phyloP scores from a whole-genome alignment of 2,329 filamentous ascomycete genomes.

The Drechslerella stenobrocha region DNA sequence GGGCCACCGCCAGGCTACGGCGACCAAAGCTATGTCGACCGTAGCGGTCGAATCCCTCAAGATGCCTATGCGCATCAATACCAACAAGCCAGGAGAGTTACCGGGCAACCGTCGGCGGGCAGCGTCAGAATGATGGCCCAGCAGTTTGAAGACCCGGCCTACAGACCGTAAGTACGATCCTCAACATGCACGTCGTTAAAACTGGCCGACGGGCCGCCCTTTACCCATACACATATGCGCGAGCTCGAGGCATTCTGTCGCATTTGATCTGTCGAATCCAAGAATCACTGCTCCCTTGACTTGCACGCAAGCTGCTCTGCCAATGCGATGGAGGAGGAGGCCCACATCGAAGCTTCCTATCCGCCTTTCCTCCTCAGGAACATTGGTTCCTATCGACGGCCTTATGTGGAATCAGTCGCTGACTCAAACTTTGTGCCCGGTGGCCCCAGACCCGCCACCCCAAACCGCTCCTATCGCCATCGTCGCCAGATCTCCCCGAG shows the following conservation, averaged over 20 bases:
- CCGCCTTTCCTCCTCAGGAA: constrained; percentile 19
- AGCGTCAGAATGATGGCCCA: constrained; percentile 44
- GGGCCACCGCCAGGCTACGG: constrained; percentile 42
- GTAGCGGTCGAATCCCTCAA: constrained; percentile 18
- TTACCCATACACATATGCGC: background rate
- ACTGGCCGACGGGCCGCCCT: background rate
- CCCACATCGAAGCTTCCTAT: constrained; percentile 29
- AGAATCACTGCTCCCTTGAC: background rate
- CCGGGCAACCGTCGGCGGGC: constrained; percentile 40
- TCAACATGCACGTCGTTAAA: constrained; percentile 13
- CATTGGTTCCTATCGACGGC: constrained; percentile 39
- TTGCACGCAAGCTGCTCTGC: too few relatives aligned
- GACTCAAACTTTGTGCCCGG: constrained; percentile 40
- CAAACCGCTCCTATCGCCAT: constrained; percentile 35
- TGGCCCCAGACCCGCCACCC: constrained; percentile 29
- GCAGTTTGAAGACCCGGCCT: constrained; percentile 32
- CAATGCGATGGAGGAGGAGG: constrained; percentile 28
- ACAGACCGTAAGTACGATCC: constrained; percentile 33
- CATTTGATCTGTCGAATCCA: background rate
- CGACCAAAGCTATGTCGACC: constrained; percentile 14
- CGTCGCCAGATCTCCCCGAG: constrained; percentile 31
- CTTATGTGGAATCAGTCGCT: constrained; percentile 48
- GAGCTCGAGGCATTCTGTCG: background rate
- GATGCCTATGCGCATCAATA: constrained; percentile 20
- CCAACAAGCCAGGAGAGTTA: constrained; percentile 22